Conservation (phyloP, 2,329 filamentous ascomycete species). For the Colletotrichum kahawae region DNA sequence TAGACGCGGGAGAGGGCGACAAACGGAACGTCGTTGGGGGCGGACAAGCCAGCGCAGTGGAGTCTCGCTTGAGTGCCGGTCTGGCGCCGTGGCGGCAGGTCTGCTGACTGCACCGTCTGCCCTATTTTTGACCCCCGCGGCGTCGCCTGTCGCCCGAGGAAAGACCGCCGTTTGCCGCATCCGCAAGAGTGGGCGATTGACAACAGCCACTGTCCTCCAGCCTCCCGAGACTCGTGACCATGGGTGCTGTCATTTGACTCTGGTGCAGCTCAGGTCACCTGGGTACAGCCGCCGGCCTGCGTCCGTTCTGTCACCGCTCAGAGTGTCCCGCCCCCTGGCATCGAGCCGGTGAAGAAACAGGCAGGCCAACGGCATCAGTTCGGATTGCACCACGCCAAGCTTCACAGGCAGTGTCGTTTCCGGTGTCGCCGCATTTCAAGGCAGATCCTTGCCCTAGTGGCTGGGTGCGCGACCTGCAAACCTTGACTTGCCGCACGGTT, state of each 20-base stretch:
- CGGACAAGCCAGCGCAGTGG: not conserved
- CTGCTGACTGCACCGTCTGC: conserved; percentile 4
- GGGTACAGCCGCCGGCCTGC: not conserved
- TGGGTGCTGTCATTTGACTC: conserved; percentile 7
- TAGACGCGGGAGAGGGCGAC: conserved; percentile 14
- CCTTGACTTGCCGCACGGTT: conserved; percentile 3
- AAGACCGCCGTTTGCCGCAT: conserved; percentile 13
- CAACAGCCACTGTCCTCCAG: conserved; percentile 2
- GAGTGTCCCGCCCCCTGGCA: not conserved
- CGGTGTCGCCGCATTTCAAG: conserved; percentile 2
- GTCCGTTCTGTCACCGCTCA: not conserved
- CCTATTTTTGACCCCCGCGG: conserved; percentile 3
- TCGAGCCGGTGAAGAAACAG: not conserved
- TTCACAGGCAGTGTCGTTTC: not conserved
- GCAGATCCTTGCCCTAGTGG: conserved; percentile 2
- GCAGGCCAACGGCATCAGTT: not conserved
- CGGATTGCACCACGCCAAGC: not conserved
- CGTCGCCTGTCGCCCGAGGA: not conserved
- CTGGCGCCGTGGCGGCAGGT: conserved; percentile 2
- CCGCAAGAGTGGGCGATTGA: not conserved
- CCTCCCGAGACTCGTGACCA: conserved; percentile 1
- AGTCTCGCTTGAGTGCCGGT: not conserved
- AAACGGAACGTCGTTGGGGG: not conserved
- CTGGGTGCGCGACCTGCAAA: conserved; percentile 5
- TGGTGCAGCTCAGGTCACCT: not conserved